Conservation (phyloP, 495 filamentous ascomycete genomes). For the Massariosphaeria phaeospora region DNA sequence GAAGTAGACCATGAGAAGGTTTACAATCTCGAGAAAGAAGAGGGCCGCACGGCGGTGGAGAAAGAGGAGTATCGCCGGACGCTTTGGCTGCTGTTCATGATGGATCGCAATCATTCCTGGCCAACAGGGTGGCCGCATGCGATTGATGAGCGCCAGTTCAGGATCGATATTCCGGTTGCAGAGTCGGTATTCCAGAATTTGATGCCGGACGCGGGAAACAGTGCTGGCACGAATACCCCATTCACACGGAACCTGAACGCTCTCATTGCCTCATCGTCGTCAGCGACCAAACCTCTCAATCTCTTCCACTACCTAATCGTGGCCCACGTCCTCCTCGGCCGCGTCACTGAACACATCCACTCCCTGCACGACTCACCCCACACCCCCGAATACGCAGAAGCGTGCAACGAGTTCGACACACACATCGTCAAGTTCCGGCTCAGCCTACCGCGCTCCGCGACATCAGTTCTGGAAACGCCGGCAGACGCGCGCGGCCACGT, state of each 20-base stretch:
- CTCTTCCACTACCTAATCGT: constrained; percentile 22
- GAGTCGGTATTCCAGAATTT: constrained; percentile 13
- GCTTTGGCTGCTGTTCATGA: constrained; percentile 27
- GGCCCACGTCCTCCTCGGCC: constrained; percentile 22
- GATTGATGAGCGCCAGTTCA: constrained; percentile 22
- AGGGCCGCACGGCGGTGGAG: constrained; percentile 3
- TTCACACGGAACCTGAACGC: constrained; percentile 18
- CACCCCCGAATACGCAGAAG: constrained; percentile 5
- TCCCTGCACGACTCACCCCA: constrained; percentile 11
- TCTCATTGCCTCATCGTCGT: neutral
- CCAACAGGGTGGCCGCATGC: constrained; percentile 21
- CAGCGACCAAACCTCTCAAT: constrained; percentile 1
- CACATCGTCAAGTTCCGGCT: constrained; percentile 22
- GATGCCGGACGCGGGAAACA: neutral
- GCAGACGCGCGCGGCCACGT: constrained; percentile 4
- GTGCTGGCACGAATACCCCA: neutral
- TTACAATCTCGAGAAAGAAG: neutral
- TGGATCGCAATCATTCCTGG: constrained; percentile 20
- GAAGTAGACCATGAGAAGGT: too few species aligned
- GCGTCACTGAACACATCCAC: constrained; percentile 19
- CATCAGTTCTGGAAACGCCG: constrained; percentile 12
- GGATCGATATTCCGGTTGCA: constrained; percentile 15
- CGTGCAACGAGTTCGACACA: constrained; percentile 8
- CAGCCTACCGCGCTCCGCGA: constrained; percentile 16
- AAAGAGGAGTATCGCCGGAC: constrained; percentile 20